These are phyloP conservation scores for Przewalskia tangutica DNA, from an alignment of 257 asterid species.

Conservation along the genomic window DNA sequence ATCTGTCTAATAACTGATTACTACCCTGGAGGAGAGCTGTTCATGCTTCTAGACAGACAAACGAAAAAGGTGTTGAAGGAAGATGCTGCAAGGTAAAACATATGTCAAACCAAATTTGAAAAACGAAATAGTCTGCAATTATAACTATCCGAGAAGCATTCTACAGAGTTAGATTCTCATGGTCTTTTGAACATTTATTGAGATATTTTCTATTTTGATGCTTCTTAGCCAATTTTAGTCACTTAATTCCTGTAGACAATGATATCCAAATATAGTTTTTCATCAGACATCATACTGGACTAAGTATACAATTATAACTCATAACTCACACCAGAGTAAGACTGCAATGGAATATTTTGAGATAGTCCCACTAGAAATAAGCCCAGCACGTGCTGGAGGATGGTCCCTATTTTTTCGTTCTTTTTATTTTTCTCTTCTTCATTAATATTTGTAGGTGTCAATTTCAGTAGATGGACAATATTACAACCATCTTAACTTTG, in stretches of 20 bases:
- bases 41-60: conserved; percentile 77
- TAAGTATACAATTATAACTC: neutral
- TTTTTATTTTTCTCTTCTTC: neutral
- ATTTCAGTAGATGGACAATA: neutral
- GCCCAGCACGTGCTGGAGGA: neutral
- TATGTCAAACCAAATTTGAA: neutral
- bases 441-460: neutral
- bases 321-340: neutral
- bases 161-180: neutral
- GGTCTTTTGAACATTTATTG: neutral
- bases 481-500: neutral
- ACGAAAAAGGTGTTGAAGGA: conserved; percentile 78
- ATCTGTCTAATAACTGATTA: conserved; percentile 85
- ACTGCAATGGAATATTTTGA: neutral
- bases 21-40: conserved; percentile 92
- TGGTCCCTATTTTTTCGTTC: neutral
- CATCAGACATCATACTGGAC: neutral
- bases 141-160: neutral
- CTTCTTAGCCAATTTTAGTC: neutral
- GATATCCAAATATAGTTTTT: neutral
- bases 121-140: neutral
- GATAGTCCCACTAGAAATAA: neutral
- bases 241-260: neutral
- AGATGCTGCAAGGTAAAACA: conserved; percentile 69
- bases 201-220: neutral